Conservation (phyloP, 1,139 yeast species). For the Suhomyces terraborum region DNA sequence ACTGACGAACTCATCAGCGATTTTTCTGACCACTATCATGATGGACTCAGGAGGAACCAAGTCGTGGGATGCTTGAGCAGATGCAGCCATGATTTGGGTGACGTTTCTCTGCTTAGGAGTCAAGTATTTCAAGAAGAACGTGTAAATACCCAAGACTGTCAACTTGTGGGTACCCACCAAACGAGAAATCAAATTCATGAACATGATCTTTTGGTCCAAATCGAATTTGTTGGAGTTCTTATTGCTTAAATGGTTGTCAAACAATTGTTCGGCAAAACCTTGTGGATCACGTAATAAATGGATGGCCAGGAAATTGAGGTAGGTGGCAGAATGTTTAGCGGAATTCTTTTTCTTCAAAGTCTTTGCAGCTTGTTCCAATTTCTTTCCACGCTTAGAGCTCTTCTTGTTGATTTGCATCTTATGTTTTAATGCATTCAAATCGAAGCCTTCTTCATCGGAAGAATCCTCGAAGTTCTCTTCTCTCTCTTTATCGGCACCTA, state of each 20-base stretch:
- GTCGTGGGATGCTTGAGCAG: conserved; percentile 96
- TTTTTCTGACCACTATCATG: conserved; percentile 75
- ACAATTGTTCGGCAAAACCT: conserved; percentile 89
- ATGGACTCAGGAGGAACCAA: conserved; percentile 94
- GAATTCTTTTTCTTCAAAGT: conserved; percentile 59
- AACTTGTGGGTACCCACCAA: conserved; percentile 92
- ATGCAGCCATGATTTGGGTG: conserved; percentile 94
- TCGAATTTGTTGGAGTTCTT: conserved; percentile 68
- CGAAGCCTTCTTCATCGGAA: conserved; percentile 73
- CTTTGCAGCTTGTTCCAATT: conserved; percentile 71
- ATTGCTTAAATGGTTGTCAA: conserved; percentile 67
- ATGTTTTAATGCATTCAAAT: conserved; percentile 71
- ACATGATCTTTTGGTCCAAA: conserved; percentile 84
- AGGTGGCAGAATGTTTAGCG: conserved; percentile 61
- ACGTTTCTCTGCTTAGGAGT: conserved; percentile 95
- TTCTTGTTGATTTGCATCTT: conserved; percentile 83
- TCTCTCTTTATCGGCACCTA: conserved; percentile 95
- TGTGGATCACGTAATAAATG: conserved; percentile 95
- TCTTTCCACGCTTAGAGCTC: conserved; percentile 75
- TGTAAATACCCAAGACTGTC: conserved; percentile 84
- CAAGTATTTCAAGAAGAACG: conserved; percentile 82
- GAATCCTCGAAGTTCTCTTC: conserved; percentile 78
- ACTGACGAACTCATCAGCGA: conserved; percentile 96
- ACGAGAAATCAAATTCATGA: conserved; percentile 84
- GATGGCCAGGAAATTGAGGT: conserved; percentile 88